A percentile compares a stretch with the other conserved stretches of the same genome.
These are phyloP conservation scores for Trypanosoma rangeli DNA, from an alignment of 208 protist genomes.

Conservation along the genomic window DNA sequence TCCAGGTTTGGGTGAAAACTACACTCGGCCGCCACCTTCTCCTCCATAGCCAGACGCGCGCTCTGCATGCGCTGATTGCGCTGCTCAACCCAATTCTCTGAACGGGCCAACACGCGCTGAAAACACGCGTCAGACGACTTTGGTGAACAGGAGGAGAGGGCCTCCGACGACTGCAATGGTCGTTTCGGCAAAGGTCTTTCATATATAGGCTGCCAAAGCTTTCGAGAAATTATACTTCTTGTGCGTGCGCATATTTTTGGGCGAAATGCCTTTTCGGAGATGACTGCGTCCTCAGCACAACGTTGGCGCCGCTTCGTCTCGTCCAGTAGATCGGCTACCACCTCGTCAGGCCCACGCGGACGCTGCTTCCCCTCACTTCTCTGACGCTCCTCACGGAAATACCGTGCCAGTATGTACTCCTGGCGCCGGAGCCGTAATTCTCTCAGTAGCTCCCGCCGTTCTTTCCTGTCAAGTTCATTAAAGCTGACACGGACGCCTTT, in stretches of 20 bases:
- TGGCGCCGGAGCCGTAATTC: conserved; percentile 31
- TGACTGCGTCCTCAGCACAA: background rate
- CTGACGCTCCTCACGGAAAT: background rate
- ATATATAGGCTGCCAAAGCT: conserved; percentile 10
- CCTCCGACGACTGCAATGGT: background rate
- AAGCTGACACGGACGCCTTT: conserved; percentile 50
- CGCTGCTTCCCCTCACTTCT: background rate
- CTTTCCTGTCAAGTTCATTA: conserved; percentile 35
- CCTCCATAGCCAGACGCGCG: conserved; percentile 23
- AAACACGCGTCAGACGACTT: conserved; percentile 20
- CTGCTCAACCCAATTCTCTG: conserved; percentile 28
- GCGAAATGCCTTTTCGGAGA: conserved; percentile 8
- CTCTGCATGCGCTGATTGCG: conserved; percentile 28
- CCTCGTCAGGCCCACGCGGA: background rate
- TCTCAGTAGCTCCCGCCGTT: conserved; percentile 35
- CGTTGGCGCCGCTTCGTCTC: background rate
- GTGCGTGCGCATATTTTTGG: conserved; percentile 2
- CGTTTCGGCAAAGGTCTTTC: conserved; percentile 9
- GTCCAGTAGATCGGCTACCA: conserved; percentile 6
- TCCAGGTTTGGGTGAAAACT: conserved; percentile 41
- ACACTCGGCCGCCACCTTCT: conserved; percentile 34
- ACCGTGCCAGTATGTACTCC: conserved; percentile 39
- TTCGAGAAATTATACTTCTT: background rate
- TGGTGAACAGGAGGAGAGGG: background rate
- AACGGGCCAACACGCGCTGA: conserved; percentile 33